phyloP scores from a whole-genome alignment of 495 filamentous ascomycete genomes.

The Thermothielavioides terrestris region DNA sequence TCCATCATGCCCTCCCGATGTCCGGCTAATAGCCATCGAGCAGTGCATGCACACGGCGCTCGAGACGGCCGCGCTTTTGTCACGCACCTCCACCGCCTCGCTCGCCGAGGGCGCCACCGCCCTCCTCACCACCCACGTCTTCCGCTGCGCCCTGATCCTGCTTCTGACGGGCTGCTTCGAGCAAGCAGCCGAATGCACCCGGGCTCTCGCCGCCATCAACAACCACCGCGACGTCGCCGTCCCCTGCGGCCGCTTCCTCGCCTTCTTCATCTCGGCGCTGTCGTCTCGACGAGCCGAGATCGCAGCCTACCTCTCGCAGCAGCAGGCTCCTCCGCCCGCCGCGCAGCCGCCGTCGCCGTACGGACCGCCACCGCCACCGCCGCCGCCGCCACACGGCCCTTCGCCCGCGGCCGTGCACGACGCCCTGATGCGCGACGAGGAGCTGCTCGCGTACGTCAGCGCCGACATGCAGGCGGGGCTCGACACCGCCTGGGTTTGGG shows the following conservation, averaged over 20 bases:
- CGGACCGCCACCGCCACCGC: conserved; percentile 9
- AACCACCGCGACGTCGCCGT: conserved; percentile 61
- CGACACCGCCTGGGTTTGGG: conserved; percentile 83
- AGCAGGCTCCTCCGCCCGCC: conserved; percentile 4
- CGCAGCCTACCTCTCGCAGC: conserved; percentile 26
- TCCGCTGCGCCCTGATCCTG: conserved; percentile 79
- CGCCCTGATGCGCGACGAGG: conserved; percentile 69
- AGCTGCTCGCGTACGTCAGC: conserved; percentile 80
- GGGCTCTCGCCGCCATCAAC: conserved; percentile 59
- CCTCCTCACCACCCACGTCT: conserved; percentile 71
- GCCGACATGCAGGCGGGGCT: conserved; percentile 80
- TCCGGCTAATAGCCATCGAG: conserved; percentile 61
- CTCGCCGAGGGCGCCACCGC: conserved; percentile 38
- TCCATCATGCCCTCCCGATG: conserved; percentile 55
- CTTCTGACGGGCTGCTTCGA: conserved; percentile 64
- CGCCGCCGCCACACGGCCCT: conserved; percentile 13
- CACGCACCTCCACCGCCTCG: conserved; percentile 44
- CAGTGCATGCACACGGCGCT: conserved; percentile 65
- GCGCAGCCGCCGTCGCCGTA: conserved; percentile 11
- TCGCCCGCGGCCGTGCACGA: conserved; percentile 28
- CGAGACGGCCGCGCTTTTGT: conserved; percentile 69
- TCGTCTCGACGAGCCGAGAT: conserved; percentile 48
- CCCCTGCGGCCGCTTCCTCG: conserved; percentile 72
- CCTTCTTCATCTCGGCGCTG: conserved; percentile 71
- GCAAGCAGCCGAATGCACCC: conserved; percentile 62